Percentiles rank a stretch among this genome's conserved stretches.
Conservation (phyloP, 1,284 basidiomycete genomes). For the Paramarasmius palmivorus region DNA sequence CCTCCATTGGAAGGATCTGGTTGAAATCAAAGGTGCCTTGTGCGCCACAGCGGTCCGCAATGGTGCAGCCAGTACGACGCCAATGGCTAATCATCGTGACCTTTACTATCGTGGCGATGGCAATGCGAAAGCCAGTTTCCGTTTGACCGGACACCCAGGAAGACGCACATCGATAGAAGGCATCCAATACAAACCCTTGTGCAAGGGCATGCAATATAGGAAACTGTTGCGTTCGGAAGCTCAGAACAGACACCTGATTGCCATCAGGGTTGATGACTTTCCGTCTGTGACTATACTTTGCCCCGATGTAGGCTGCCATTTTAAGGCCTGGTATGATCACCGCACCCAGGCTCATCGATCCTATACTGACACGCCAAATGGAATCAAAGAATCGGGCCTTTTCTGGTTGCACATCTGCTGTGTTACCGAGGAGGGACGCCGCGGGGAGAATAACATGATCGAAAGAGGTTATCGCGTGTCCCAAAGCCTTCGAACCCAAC, state of each 20-base stretch:
- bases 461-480: conserved; percentile 42
- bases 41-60: conserved; percentile 44
- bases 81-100: conserved; percentile 30
- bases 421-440: conserved; percentile 34
- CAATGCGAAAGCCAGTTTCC: conserved; percentile 34
- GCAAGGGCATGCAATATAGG: conserved; percentile 40
- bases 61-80: conserved; percentile 22
- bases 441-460: conserved; percentile 34
- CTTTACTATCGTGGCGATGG: conserved; percentile 36
- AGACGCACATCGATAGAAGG: conserved; percentile 27
- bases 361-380: conserved; percentile 40
- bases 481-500: conserved; percentile 35
- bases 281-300: conserved; percentile 39
- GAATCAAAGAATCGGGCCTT: conserved; percentile 29
- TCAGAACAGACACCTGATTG: conserved; percentile 22
- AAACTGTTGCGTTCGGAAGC: conserved; percentile 45
- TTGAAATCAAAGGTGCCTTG: conserved; percentile 42
- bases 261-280: conserved; percentile 24
- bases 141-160: conserved; percentile 25
- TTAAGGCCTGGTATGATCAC: conserved; percentile 33
- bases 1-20: conserved; percentile 32
- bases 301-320: conserved; percentile 31
- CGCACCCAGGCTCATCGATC: conserved; percentile 34
- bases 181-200: conserved; percentile 36
- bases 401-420: conserved; percentile 22